These are phyloP conservation scores for Phytopythium litorale DNA, from an alignment of 352 stramenopile species.

Conservation along the genomic window DNA sequence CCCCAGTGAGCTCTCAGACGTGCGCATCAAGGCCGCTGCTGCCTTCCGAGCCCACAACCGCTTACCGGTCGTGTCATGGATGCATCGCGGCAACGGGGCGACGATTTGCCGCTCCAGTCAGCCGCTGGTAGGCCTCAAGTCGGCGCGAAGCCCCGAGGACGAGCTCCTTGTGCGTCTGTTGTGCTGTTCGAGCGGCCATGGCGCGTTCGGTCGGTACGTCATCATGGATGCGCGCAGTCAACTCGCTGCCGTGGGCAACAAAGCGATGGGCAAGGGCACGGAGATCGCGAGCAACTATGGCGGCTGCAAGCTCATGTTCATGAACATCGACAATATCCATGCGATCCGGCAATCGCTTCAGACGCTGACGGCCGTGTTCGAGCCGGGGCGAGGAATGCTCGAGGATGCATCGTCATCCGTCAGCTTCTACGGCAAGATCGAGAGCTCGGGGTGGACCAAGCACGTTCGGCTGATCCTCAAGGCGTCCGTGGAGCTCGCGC, in stretches of 20 bases:
- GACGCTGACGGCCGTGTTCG: constrained; percentile 78
- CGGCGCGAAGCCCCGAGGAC: constrained; percentile 67
- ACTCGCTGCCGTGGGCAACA: constrained; percentile 81
- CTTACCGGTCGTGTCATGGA: constrained; percentile 73
- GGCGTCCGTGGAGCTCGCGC: constrained; percentile 90
- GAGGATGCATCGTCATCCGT: constrained; percentile 68
- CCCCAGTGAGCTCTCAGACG: constrained; percentile 88
- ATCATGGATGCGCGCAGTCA: constrained; percentile 86
- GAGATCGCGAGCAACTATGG: constrained; percentile 96
- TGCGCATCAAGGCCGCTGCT: constrained; percentile 71
- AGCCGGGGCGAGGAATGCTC: constrained; percentile 64
- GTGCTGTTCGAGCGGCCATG: constrained; percentile 54
- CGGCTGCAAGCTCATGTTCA: constrained; percentile 93
- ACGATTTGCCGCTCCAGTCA: constrained; percentile 83
- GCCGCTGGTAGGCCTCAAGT: constrained; percentile 78
- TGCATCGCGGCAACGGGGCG: constrained; percentile 65
- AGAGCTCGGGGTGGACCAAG: constrained; percentile 95
- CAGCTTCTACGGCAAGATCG: constrained; percentile 88
- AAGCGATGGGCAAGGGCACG: constrained; percentile 93
- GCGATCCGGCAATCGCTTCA: constrained; percentile 92
- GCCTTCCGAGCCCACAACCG: constrained; percentile 69
- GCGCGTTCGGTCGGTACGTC: constrained; percentile 52
- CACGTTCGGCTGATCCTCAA: constrained; percentile 94
- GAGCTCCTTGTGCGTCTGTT: constrained; percentile 69
- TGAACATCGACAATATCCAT: constrained; percentile 99